Evolutionary conservation across 1,139 yeast species (phyloP).

Genomic region (Kodamaea plutei): DNA sequence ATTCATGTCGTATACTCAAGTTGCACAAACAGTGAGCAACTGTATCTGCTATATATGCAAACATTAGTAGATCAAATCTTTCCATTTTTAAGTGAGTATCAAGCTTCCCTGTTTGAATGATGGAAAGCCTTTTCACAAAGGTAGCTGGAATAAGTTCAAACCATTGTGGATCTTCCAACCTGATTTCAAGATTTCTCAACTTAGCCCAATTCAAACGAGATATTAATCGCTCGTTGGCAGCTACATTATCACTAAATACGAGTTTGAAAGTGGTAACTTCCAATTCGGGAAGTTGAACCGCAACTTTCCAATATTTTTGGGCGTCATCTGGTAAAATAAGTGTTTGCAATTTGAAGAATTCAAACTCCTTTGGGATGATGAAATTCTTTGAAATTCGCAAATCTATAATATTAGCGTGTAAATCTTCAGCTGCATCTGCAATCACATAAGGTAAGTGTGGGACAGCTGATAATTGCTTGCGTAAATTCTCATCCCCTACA

Average conservation of each 20-base stretch:
- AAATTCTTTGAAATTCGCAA: constrained; percentile 2
- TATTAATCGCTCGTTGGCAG: constrained; percentile 7
- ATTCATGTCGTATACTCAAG: constrained; percentile 48
- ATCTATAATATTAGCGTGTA: background rate
- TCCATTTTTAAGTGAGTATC: constrained; percentile 51
- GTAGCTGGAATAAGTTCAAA: constrained; percentile 10
- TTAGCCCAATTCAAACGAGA: constrained; percentile 16
- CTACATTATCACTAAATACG: constrained; percentile 12
- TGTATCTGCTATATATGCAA: constrained; percentile 33
- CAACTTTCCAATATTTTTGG: constrained; percentile 16
- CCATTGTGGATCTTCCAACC: constrained; percentile 2
- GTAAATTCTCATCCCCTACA: constrained; percentile 14
- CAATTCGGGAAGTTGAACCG: constrained; percentile 5
- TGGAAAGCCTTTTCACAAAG: constrained; percentile 34
- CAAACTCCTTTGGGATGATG: background rate
- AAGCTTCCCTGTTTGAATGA: constrained; percentile 43
- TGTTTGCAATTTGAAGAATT: constrained; percentile 6
- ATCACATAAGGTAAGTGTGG: background rate
- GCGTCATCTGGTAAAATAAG: constrained; percentile 16
- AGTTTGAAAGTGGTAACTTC: constrained; percentile 16
- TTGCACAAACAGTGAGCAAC: constrained; percentile 21
- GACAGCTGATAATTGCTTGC: constrained; percentile 7
- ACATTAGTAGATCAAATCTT: constrained; percentile 49
- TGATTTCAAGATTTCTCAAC: constrained; percentile 22
- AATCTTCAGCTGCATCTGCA: constrained; percentile 1